A percentile compares a stretch with the other conserved stretches of the same genome.
Evolutionary conservation across 2,329 filamentous ascomycete genomes (phyloP).

Genomic region (Aspergillus sp.): DNA sequence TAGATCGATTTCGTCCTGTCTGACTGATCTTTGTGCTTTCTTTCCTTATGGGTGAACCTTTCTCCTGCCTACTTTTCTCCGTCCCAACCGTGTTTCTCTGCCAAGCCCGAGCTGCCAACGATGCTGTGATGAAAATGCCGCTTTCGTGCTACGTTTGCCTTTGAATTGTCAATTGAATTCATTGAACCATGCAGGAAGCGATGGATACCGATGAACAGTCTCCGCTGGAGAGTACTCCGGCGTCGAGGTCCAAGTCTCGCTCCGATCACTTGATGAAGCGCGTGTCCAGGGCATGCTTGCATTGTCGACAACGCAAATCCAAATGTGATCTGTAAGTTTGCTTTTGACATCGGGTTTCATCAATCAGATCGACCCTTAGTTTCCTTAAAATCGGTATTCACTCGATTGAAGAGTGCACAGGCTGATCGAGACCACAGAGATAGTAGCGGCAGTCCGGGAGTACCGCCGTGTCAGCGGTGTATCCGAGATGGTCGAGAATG

Average conservation of each 20-base stretch:
- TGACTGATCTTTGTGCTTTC: not conserved
- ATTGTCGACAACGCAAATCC: slow-evolving; percentile 51
- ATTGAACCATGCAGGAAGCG: not conserved
- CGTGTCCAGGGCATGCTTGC: slow-evolving; percentile 49
- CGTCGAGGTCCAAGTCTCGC: slow-evolving; percentile 21
- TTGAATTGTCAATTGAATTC: not conserved
- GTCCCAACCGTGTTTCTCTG: not conserved
- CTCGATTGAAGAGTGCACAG: not conserved
- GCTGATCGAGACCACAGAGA: slow-evolving; percentile 29
- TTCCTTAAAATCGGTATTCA: not conserved
- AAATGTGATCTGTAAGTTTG: slow-evolving; percentile 52
- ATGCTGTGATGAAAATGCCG: slow-evolving; percentile 5
- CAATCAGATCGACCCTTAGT: not conserved
- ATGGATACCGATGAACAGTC: slow-evolving; percentile 20
- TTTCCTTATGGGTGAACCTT: not conserved
- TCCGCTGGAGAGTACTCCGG: slow-evolving; percentile 10
- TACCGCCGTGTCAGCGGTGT: slow-evolving; percentile 59
- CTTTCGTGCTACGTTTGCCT: not conserved
- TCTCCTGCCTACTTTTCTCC: not conserved
- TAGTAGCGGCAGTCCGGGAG: slow-evolving; percentile 48
- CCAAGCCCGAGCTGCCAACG: not conserved
- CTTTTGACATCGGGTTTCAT: not conserved
- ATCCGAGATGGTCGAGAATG: slow-evolving; percentile 59
- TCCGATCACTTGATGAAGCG: slow-evolving; percentile 42
- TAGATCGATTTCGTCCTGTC: not conserved